phyloP scores from a whole-genome alignment of 305 asterid genomes.

The Solanum hybrid region DNA sequence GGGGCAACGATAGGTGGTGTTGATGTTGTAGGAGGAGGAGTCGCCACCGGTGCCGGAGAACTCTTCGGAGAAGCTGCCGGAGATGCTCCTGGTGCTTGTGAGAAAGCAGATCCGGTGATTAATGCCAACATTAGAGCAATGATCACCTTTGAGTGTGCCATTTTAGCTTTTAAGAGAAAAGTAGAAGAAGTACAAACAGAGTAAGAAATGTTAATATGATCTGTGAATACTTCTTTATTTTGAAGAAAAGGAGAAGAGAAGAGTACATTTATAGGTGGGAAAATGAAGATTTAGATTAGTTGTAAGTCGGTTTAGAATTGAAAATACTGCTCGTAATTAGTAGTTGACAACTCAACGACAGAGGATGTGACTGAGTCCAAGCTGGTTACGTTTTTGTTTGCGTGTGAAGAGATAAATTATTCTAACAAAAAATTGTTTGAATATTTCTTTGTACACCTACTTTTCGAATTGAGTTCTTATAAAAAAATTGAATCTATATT shows the following conservation, averaged over 20 bases:
- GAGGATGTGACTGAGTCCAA: background rate
- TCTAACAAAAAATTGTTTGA: background rate
- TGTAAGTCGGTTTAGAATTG: background rate
- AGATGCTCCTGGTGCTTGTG: background rate
- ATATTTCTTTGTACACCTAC: background rate
- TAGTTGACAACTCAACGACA: background rate
- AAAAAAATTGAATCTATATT: background rate
- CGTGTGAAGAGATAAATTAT: background rate
- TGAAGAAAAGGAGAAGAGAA: too few relatives aligned
- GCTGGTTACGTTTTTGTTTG: background rate
- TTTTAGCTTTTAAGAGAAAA: too few relatives aligned
- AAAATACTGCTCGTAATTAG: background rate
- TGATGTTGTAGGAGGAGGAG: too few relatives aligned
- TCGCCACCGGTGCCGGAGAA: background rate
- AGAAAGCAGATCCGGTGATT: background rate
- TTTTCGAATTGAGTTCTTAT: background rate
- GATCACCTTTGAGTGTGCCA: background rate
- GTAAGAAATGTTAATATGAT: accelerated
- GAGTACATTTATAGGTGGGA: too few relatives aligned
- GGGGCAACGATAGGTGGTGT: background rate
- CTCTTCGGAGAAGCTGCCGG: background rate
- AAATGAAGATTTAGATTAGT: too few relatives aligned
- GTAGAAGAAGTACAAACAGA: too few relatives aligned
- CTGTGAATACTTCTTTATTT: too few relatives aligned
- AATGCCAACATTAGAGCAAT: background rate